phyloP scores from a whole-genome alignment of 192 early-diverging fungal genomes.

The Allomyces macrogynus region DNA sequence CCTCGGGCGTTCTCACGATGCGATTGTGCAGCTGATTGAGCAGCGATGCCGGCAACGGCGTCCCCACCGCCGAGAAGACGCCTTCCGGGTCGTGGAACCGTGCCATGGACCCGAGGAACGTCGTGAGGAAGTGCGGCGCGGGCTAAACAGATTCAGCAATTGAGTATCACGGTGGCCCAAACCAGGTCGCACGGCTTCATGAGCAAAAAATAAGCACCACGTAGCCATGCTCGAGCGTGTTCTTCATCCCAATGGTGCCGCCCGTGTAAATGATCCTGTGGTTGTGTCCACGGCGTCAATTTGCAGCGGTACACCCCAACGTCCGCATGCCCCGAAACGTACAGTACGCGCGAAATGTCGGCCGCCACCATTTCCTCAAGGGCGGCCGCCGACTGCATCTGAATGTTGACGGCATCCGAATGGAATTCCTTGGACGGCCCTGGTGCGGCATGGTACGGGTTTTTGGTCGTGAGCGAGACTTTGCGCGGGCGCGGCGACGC shows the following conservation, averaged over 20 bases:
- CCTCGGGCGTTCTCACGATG: conserved; percentile 8
- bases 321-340: no score
- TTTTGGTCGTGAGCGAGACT: no score
- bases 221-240: conserved; percentile 46
- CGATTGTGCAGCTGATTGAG: neutral
- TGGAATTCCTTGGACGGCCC: neutral
- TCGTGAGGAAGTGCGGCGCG: conserved; percentile 52
- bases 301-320: no score
- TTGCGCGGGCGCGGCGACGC: no score
- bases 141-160: conserved; percentile 9
- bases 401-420: neutral
- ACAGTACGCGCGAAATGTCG: neutral
- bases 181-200: neutral
- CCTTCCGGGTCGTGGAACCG: conserved; percentile 66
- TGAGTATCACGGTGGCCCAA: conserved; percentile 1
- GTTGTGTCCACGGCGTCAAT: no score
- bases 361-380: neutral
- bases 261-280: conserved; percentile 69
- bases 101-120: conserved; percentile 46
- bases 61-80: neutral
- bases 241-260: conserved; percentile 81
- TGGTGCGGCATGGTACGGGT: no score
- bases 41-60: neutral
- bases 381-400: neutral
- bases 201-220: conserved; percentile 22